phyloP scores from a whole-genome alignment of 345 rosid genomes.

The Geranium rotundifolium region DNA sequence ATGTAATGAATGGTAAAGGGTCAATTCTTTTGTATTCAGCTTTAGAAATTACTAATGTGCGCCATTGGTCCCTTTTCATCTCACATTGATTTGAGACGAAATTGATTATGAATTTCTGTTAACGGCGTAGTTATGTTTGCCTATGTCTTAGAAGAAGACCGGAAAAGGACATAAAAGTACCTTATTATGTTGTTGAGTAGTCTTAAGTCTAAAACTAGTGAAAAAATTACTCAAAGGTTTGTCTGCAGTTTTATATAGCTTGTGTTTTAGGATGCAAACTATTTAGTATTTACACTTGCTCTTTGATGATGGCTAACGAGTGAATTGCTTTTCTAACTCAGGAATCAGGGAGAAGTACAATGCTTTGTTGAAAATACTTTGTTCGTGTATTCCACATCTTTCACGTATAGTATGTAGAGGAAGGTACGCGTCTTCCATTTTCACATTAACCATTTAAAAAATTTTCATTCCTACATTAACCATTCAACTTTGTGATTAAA shows the following conservation, averaged over 20 bases:
- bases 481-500: background rate
- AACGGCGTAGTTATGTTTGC: background rate
- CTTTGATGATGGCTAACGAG: background rate
- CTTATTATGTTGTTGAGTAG: background rate
- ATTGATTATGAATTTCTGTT: too few species aligned
- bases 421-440: constrained; percentile 32
- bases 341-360: constrained; percentile 56
- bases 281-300: constrained; percentile 2
- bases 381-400: constrained; percentile 41
- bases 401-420: constrained; percentile 33
- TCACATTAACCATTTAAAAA: background rate
- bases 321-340: constrained; percentile 8
- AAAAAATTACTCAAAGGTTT: background rate
- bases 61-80: background rate
- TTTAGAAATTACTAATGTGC: background rate
- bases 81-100: background rate
- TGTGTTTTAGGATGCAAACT: background rate
- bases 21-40: background rate
- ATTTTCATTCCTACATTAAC: background rate
- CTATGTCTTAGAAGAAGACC: background rate
- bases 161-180: background rate
- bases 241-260: background rate
- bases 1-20: constrained; percentile 39
- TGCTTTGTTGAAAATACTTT: constrained; percentile 44
- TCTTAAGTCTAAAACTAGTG: background rate